phyloP scores from a whole-genome alignment of 192 early-diverging fungal species.

The Coemansia pectinata region DNA sequence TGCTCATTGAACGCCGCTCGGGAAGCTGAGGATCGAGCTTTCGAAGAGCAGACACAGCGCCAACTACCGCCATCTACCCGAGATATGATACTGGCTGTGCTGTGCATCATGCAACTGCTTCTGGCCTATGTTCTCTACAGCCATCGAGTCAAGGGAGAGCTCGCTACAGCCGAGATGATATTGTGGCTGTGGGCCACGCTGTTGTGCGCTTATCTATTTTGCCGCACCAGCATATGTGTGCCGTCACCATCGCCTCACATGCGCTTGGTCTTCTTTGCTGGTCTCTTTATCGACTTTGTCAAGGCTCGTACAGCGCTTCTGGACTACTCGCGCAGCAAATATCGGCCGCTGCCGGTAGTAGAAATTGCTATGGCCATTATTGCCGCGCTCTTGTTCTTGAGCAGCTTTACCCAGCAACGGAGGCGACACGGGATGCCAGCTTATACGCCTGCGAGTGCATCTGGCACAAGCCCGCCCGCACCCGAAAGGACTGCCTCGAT shows the following conservation, averaged over 20 bases:
- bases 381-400: constrained; percentile 21
- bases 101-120: constrained; percentile 19
- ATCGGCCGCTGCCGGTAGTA: constrained; percentile 5
- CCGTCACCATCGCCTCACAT: constrained; percentile 53
- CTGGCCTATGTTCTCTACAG: constrained; percentile 12
- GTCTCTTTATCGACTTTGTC: constrained; percentile 23
- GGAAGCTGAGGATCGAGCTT: background rate
- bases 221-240: constrained; percentile 9
- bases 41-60: constrained; percentile 1
- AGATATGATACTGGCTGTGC: constrained; percentile 24
- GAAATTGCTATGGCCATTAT: constrained; percentile 24
- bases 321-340: constrained; percentile 24
- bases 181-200: constrained; percentile 43
- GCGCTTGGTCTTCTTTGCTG: constrained; percentile 37
- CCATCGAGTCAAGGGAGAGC: background rate
- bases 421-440: constrained; percentile 41
- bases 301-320: constrained; percentile 40
- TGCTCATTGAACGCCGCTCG: background rate
- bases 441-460: constrained; percentile 15
- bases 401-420: constrained; percentile 49
- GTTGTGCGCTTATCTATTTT: constrained; percentile 37
- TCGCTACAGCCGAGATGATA: constrained; percentile 12
- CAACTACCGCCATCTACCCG: constrained; percentile 24
- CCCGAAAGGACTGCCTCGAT: constrained; percentile 61
- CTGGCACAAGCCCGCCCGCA: constrained; percentile 24